Evolutionary conservation across 2,329 filamentous ascomycete species (phyloP).

Genomic region (Stachybotrys echinatus): DNA sequence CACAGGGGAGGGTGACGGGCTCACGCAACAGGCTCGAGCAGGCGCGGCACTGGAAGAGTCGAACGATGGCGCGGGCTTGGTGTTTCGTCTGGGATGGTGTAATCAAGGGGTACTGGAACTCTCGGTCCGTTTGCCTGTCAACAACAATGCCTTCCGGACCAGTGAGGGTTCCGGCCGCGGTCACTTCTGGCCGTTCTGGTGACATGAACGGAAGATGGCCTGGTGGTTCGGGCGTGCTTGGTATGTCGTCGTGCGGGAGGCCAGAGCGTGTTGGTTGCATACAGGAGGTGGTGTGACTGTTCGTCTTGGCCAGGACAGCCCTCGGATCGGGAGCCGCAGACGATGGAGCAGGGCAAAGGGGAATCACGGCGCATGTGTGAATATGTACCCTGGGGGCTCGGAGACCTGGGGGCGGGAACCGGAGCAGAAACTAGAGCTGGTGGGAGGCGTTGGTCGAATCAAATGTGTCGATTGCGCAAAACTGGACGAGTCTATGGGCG

Average conservation of each 20-base stretch:
- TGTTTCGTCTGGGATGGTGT: slow-evolving; percentile 5
- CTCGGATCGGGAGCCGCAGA: slow-evolving; percentile 1
- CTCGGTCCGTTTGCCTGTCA: not conserved
- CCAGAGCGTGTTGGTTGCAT: not conserved
- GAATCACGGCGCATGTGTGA: not conserved
- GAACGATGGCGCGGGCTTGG: slow-evolving; percentile 38
- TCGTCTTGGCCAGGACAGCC: not conserved
- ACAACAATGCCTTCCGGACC: slow-evolving; percentile 2
- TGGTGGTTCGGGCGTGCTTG: not conserved
- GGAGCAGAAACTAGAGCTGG: slow-evolving; percentile 7
- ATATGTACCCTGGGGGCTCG: slow-evolving; percentile 1
- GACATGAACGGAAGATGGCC: slow-evolving; percentile 7
- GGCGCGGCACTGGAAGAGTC: slow-evolving; percentile 69
- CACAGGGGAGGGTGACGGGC: slow-evolving; percentile 76
- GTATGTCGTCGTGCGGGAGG: not conserved
- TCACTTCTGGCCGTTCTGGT: slow-evolving; percentile 5
- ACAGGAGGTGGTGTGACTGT: not conserved
- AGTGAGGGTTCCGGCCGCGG: slow-evolving; percentile 5
- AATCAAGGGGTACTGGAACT: not conserved
- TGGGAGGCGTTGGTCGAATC: slow-evolving; percentile 6
- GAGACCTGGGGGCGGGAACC: slow-evolving; percentile 4
- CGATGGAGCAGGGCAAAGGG: not conserved
- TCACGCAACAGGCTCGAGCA: slow-evolving; percentile 65
- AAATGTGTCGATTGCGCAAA: not conserved
- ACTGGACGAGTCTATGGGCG: not conserved